Conservation (phyloP, 1,284 basidiomycete species). For the Trametes versicolor region DNA sequence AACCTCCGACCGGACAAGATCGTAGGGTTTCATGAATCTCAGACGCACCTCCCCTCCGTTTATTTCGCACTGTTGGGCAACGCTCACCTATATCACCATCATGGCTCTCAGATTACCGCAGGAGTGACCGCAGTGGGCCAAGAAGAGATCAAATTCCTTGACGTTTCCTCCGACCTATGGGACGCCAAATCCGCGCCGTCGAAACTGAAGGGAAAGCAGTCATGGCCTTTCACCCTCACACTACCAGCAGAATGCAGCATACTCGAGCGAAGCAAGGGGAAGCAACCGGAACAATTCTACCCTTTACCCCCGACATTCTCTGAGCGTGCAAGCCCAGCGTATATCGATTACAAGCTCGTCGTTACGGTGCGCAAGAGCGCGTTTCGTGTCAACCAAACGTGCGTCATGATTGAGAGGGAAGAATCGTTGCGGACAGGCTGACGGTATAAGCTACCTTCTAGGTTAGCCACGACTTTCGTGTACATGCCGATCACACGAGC, state of each 20-base stretch:
- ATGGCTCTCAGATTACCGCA: conserved; percentile 37
- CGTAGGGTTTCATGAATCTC: neutral
- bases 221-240: conserved; percentile 45
- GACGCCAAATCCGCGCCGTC: conserved; percentile 32
- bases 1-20: neutral
- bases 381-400: conserved; percentile 48
- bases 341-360: conserved; percentile 51
- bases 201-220: conserved; percentile 41
- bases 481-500: conserved; percentile 47
- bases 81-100: neutral
- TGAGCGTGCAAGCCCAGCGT: conserved; percentile 49
- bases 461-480: conserved; percentile 44
- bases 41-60: neutral
- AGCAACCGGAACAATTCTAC: conserved; percentile 39
- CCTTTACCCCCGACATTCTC: conserved; percentile 50
- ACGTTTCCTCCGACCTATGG: conserved; percentile 42
- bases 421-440: conserved; percentile 15
- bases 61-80: neutral
- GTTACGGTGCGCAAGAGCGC: conserved; percentile 47
- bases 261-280: conserved; percentile 31
- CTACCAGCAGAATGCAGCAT: conserved; percentile 44
- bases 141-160: conserved; percentile 47
- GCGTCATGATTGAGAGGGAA: conserved; percentile 18
- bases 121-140: conserved; percentile 50
- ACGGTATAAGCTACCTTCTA: conserved; percentile 15